Conservation (phyloP, 106 monocot genomes). For the Platanthera guangdongensis region DNA sequence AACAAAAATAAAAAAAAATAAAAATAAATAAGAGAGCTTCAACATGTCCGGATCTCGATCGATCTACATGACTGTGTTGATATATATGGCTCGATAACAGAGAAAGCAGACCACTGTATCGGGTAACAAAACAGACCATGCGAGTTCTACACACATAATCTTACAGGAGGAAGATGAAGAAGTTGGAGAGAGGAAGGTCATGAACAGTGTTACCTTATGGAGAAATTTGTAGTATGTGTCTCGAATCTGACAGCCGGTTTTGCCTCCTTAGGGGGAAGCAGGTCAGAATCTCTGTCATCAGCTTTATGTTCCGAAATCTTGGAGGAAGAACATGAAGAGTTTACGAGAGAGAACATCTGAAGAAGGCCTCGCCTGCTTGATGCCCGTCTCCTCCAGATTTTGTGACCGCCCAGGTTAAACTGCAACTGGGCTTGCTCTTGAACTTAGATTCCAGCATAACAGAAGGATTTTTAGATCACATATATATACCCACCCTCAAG, state of each 20-base stretch:
- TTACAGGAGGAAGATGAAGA: not conserved
- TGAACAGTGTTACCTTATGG: constrained; percentile 47
- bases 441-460: constrained; percentile 71
- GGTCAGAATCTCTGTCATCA: constrained; percentile 37
- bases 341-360: constrained; percentile 90
- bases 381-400: constrained; percentile 10
- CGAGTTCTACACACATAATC: not conserved
- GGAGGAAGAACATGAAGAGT: constrained; percentile 36
- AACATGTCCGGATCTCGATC: not conserved
- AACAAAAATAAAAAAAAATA: not conserved
- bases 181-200: not conserved
- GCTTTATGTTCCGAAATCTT: constrained; percentile 20
- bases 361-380: constrained; percentile 44
- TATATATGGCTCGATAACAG: not conserved
- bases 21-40: not conserved
- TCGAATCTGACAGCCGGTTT: constrained; percentile 22
- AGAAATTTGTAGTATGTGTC: constrained; percentile 51
- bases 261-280: constrained; percentile 16
- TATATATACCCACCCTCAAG: not conserved
- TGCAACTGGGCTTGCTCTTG: constrained; percentile 47
- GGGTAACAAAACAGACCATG: constrained; percentile 3
- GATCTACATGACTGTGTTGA: too few relatives aligned
- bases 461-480: constrained; percentile 25
- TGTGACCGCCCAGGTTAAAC: constrained; percentile 53
- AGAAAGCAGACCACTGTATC: not conserved